Evolutionary conservation across 306 rosid genomes (phyloP).

Genomic region (Benincasa hispida): DNA sequence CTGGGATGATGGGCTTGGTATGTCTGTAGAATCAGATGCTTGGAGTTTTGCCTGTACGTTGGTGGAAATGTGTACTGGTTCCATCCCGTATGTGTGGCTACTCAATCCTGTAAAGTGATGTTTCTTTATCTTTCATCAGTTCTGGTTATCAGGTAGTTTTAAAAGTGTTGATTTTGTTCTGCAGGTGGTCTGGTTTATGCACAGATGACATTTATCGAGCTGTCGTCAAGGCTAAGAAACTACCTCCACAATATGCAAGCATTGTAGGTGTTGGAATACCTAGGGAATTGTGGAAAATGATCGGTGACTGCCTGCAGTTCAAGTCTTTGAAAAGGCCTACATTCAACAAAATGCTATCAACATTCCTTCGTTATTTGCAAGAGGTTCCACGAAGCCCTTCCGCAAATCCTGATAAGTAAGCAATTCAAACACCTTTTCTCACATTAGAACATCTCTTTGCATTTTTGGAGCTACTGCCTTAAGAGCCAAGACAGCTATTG

Average conservation of each 20-base stretch:
- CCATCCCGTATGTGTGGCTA: slow-evolving; percentile 84
- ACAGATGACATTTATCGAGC: slow-evolving; percentile 87
- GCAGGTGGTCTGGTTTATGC: slow-evolving; percentile 94
- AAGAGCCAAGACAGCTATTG: not conserved
- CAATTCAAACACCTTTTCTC: slow-evolving; percentile 9
- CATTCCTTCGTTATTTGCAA: slow-evolving; percentile 85
- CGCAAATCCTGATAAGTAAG: slow-evolving; percentile 94
- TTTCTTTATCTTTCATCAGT: slow-evolving; percentile 13
- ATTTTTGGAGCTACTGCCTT: not conserved
- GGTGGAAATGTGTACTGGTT: slow-evolving; percentile 99
- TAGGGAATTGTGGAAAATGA: slow-evolving; percentile 96
- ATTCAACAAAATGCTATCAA: slow-evolving; percentile 75
- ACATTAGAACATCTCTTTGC: not conserved
- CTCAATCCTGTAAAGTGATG: slow-evolving; percentile 21
- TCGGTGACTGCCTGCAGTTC: slow-evolving; percentile 96
- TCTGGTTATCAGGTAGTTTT: slow-evolving; percentile 8
- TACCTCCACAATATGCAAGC: slow-evolving; percentile 95
- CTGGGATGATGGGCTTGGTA: slow-evolving; percentile 96
- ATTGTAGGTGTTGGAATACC: slow-evolving; percentile 99
- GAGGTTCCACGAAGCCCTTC: slow-evolving; percentile 93
- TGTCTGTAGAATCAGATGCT: slow-evolving; percentile 93
- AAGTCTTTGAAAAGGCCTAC: slow-evolving; percentile 85
- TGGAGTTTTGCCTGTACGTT: slow-evolving; percentile 99
- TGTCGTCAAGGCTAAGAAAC: slow-evolving; percentile 66
- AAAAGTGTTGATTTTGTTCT: slow-evolving; percentile 21